Conservation (phyloP, 2,329 filamentous ascomycete genomes). For the Diaporthe caulivora region DNA sequence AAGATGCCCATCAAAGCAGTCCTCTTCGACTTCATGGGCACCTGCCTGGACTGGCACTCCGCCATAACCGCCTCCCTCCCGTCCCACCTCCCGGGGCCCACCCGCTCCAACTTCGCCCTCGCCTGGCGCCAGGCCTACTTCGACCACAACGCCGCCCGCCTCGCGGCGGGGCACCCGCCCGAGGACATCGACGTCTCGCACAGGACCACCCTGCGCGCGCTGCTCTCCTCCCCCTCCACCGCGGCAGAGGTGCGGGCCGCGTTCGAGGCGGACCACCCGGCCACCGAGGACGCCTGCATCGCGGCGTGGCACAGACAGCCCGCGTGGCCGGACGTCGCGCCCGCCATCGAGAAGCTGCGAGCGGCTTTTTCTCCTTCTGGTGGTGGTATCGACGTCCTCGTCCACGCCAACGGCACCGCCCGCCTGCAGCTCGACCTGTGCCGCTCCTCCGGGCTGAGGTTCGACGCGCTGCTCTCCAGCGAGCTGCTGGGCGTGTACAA, state of each 20-base stretch:
- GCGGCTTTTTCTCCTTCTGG: conserved; percentile 33
- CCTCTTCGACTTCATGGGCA: conserved; percentile 71
- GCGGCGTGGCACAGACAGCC: conserved; percentile 61
- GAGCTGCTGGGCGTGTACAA: conserved; percentile 64
- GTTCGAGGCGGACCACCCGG: conserved; percentile 41
- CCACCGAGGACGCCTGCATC: conserved; percentile 45
- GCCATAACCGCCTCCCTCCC: conserved; percentile 53
- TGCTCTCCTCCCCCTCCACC: conserved; percentile 48
- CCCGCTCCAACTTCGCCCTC: conserved; percentile 57
- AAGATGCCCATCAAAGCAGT: conserved; percentile 55
- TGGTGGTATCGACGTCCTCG: conserved; percentile 55
- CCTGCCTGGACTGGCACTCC: conserved; percentile 67
- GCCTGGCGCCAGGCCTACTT: conserved; percentile 66
- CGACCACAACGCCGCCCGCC: conserved; percentile 55
- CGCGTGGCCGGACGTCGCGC: conserved; percentile 63
- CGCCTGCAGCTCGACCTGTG: conserved; percentile 66
- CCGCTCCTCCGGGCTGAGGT: conserved; percentile 59
- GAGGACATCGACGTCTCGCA: conserved; percentile 67
- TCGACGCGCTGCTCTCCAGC: conserved; percentile 65
- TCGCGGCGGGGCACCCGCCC: conserved; percentile 48
- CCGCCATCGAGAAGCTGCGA: conserved; percentile 55
- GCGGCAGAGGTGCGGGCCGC: conserved; percentile 32
- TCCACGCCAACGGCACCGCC: conserved; percentile 67
- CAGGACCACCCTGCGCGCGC: conserved; percentile 51
- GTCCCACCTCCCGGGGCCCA: conserved; percentile 45